Evolutionary conservation across 2,329 filamentous ascomycete genomes (phyloP).

Genomic region (Aspergillus eucalypticola): DNA sequence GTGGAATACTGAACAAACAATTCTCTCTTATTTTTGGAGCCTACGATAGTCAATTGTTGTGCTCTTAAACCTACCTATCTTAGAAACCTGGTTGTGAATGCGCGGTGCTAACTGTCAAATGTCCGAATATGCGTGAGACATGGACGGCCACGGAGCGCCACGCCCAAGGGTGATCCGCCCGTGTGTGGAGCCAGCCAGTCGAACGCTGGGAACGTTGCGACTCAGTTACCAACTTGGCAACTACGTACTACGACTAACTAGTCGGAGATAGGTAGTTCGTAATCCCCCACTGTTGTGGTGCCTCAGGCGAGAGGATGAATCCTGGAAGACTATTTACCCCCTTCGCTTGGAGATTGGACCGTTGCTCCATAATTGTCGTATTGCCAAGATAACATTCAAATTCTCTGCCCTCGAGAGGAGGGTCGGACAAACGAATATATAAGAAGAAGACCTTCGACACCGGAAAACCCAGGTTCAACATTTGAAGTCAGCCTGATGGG

Average conservation of each 20-base stretch:
- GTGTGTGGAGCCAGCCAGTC: conserved; percentile 2
- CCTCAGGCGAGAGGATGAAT: too few relatives aligned
- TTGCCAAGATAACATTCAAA: neutral
- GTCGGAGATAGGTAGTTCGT: neutral
- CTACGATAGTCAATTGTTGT: neutral
- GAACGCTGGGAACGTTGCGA: conserved; percentile 1
- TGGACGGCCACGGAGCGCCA: conserved; percentile 3
- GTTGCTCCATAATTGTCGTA: neutral
- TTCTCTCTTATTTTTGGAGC: too few relatives aligned
- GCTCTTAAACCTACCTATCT: neutral
- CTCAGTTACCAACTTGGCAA: neutral
- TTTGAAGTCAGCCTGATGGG: neutral
- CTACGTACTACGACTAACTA: too few relatives aligned
- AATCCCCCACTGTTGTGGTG: neutral
- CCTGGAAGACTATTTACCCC: neutral
- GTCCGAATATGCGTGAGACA: conserved; percentile 11
- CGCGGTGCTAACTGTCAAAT: neutral
- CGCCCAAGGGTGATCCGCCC: conserved; percentile 2
- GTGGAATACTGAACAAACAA: too few relatives aligned
- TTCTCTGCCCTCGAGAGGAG: neutral
- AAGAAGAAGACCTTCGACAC: neutral
- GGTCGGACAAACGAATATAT: neutral
- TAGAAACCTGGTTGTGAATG: too few relatives aligned
- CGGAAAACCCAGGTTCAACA: too few relatives aligned
- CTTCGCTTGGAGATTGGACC: neutral